A percentile compares a stretch with the other conserved stretches of the same genome.
Conservation (phyloP, 2,329 filamentous ascomycete genomes). For the Aureobasidium sp. region DNA sequence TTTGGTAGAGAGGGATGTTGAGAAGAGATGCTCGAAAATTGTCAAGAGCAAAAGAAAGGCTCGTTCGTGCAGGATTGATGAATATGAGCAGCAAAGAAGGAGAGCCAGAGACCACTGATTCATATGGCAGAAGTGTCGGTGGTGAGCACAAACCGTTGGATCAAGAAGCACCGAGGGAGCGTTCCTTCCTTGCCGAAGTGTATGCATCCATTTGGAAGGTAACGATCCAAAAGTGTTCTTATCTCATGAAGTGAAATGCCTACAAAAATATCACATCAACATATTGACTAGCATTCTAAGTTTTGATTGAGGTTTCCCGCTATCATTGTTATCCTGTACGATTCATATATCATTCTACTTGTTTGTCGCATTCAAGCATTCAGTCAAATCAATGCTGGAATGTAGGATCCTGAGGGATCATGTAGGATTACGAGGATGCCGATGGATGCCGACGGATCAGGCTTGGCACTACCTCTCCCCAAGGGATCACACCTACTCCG, state of each 20-base stretch:
- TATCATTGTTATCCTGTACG: too few species aligned
- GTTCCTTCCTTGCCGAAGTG: background rate
- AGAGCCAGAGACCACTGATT: background rate
- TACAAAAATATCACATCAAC: background rate
- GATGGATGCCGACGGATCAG: conserved; percentile 1
- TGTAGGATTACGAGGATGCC: background rate
- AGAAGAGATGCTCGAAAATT: background rate
- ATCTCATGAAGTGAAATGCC: background rate
- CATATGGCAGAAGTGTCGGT: background rate
- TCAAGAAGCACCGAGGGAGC: background rate
- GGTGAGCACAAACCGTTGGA: background rate
- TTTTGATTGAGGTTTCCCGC: background rate
- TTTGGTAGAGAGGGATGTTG: background rate
- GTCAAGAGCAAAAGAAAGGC: background rate
- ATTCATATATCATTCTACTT: background rate
- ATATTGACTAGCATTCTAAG: background rate
- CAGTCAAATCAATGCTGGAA: background rate
- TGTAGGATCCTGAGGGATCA: background rate
- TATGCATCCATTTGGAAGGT: background rate
- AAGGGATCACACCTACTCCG: background rate
- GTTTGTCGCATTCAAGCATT: background rate
- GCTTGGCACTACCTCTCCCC: background rate
- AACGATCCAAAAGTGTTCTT: background rate
- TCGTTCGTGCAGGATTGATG: background rate
- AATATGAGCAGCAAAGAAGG: background rate